A percentile compares a stretch with the other conserved stretches of the same genome.
Evolutionary conservation across 192 early-diverging fungal genomes (phyloP).

Genomic region (Coemansia sp.): DNA sequence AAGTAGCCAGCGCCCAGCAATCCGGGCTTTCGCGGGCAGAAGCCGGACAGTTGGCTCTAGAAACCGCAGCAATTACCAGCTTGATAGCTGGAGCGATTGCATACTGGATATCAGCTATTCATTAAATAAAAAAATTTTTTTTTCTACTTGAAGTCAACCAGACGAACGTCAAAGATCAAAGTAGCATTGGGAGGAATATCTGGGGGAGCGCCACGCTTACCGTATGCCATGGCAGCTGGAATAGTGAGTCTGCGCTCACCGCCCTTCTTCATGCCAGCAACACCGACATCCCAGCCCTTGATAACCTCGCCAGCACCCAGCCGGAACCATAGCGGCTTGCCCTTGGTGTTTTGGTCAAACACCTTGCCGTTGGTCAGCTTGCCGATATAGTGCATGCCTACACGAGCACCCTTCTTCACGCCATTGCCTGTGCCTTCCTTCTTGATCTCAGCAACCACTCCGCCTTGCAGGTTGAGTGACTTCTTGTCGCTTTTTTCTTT

Average conservation of each 20-base stretch:
- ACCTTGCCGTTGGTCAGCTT: constrained; percentile 88
- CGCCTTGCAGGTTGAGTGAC: constrained; percentile 57
- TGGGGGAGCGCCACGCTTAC: constrained; percentile 84
- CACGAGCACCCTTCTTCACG: constrained; percentile 64
- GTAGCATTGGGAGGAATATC: constrained; percentile 89
- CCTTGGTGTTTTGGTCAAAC: constrained; percentile 92
- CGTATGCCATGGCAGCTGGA: constrained; percentile 71
- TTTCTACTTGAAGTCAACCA: constrained; percentile 65
- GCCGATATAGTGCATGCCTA: constrained; percentile 92
- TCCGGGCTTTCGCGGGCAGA: constrained; percentile 16
- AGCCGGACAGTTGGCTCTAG: constrained; percentile 22
- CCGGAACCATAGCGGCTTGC: constrained; percentile 85
- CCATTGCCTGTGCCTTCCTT: constrained; percentile 61
- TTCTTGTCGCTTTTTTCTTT: constrained; percentile 47
- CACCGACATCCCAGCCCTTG: constrained; percentile 93
- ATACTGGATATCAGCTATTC: constrained; percentile 10
- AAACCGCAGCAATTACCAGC: constrained; percentile 18
- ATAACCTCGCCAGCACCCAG: constrained; percentile 91
- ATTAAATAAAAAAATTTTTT: neutral
- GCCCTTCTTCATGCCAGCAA: constrained; percentile 87
- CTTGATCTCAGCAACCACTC: constrained; percentile 80
- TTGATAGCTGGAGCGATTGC: constrained; percentile 5
- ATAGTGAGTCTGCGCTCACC: constrained; percentile 89
- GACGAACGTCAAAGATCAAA: constrained; percentile 87
- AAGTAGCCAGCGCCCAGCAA: constrained; percentile 4